Base-by-base conservation (phyloP, 2,329 filamentous ascomycete species). In the Tolypocladium guangdongense region DNA sequence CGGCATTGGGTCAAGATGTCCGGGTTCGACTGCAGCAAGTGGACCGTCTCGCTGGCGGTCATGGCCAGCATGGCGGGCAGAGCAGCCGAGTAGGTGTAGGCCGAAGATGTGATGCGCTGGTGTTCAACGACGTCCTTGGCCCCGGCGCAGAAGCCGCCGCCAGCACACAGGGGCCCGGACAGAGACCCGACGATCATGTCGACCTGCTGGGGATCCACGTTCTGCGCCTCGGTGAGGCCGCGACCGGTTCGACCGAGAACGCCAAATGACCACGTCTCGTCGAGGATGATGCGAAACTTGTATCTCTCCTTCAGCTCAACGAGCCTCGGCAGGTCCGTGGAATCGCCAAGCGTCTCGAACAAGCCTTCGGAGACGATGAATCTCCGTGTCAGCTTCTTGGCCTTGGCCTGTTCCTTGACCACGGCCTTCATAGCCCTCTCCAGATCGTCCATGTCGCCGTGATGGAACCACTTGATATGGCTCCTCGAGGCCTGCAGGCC, bases 121-220 rank as follows among this genome's bases (percentile, higher is more conserved):
- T 99, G 93, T 68, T 95, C 89, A 20, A 97, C 88, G 20, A 97
- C 91, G 66, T 96, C 93, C 59, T 86, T 85, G 39, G 86, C 86
- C 20, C 91, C 92, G 18, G 92, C 91, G 67, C 93, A 99, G 76
- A 99, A 99, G 18, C 93, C 93, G 61, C 95, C 93, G 53, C 91
- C 92, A 11, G 89, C 90, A 65, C 92, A 93, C 38, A 99, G 78
- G 18, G 91, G 87, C 2, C 93, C 92, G 14, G 92, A 85, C 47
- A 99, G 82, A 37, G 90, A 95, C 45, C 95, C 93, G 51, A 97
- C 82, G 60, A 99, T 92, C 90, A 99, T 96, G 73, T 99, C 93
- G 50, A 99, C 85, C 66, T 95, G 88, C 11, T 86, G 83, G 0
- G 92, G 84, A 67, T 97, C 93, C 20, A 99, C 92, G 62, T 97